Base-by-base conservation (phyloP, 164 flowering plant species). In the Malania oleifera region DNA sequence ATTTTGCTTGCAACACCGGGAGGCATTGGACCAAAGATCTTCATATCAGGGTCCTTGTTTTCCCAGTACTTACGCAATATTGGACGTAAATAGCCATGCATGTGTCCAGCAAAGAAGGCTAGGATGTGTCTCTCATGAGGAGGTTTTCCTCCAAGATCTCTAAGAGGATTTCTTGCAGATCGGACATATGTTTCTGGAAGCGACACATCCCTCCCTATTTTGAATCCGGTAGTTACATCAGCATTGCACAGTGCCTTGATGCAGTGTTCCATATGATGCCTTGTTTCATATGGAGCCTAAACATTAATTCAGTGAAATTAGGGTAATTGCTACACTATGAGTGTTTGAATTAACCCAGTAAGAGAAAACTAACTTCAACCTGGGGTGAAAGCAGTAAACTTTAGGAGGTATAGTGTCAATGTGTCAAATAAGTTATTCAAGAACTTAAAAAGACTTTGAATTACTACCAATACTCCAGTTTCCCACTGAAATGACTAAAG, bases 191-290 rank as follows among this genome's bases (percentile, higher is more conserved):
- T 73, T 57, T 76, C 75, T 29, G 80, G 77, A 34, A 76, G 70
- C 8, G 77, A 65, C 1, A 66, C 75, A 20, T 76, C 80, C 47
- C 64, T 73, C n/a, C 73, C 64, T 0, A 73, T 62, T 49, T 49
- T 46, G 57, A 73, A 76, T 26, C 77, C 75, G 28, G 29, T 69
- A 9, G 66, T 65, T 31, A 60, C 69, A 60, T 76, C 73, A 18
- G 80, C 77, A 53, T 76, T 76, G 66, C 80, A 76, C 12, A 76
- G 67, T 17, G 73, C 77, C 43, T 65, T 57, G 54, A 75, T 63
- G 37, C 72, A 64, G 11, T 18, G 35, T 6, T 7, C 48, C 74
- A 71, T 59, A n/a, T 56, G 7, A 13, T 31, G 61, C 39, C 56
- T 63, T 51, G 74, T 71, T 59, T 71, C 74, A 28, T 45, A 22